Evolutionary conservation across 768 basidiomycete species (phyloP), one percentile per base, ranked within the genome.

Genomic region (Phylloporus rhodoxanthus): DNA sequence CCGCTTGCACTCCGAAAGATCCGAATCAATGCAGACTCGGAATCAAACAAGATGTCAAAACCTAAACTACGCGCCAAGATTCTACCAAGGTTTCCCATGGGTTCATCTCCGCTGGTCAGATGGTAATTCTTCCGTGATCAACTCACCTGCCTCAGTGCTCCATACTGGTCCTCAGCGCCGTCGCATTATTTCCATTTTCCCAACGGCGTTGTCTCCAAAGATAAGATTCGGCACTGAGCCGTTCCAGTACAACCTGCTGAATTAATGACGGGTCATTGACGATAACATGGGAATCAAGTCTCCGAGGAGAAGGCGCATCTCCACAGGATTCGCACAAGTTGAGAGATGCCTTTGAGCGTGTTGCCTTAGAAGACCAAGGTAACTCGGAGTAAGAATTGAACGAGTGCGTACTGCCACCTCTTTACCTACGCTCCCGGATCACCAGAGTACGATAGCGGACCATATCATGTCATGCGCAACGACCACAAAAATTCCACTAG

Each of bases 51-150:
- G 17, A 28, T 0, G 17, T 42, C 26, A 42, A 8, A 20, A 19
- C 28, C 17, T 17, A 29, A 42, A 32, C n/a, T n/a, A n/a, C n/a
- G n/a, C n/a, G n/a, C n/a, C n/a, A n/a, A n/a, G n/a, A n/a, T n/a
- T n/a, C n/a, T n/a, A n/a, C n/a, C n/a, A n/a, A n/a, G n/a, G n/a
- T n/a, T 7, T 28, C 33, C 15, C 23, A 26, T 38, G 17, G 5
- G 26, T 47, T 46, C 36, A 46, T 45, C 34, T 34, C 44, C 44
- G 33, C 33, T 37, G 45, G 45, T 45, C 45, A 45, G 34, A 20
- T 37, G 45, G 8, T 17, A 17, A 20, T 37, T 26, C 26, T 19
- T 20, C 45, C 45, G 45, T 14, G n/a, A 11, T 20, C 5, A 5
- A 25, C 17, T 26, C 25, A 20, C 26, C 19, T 37, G 26, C 36